Evolutionary conservation across 2,329 filamentous ascomycete genomes (phyloP), one percentile per base, ranked within the genome.

Genomic region (Verticillium longisporum): DNA sequence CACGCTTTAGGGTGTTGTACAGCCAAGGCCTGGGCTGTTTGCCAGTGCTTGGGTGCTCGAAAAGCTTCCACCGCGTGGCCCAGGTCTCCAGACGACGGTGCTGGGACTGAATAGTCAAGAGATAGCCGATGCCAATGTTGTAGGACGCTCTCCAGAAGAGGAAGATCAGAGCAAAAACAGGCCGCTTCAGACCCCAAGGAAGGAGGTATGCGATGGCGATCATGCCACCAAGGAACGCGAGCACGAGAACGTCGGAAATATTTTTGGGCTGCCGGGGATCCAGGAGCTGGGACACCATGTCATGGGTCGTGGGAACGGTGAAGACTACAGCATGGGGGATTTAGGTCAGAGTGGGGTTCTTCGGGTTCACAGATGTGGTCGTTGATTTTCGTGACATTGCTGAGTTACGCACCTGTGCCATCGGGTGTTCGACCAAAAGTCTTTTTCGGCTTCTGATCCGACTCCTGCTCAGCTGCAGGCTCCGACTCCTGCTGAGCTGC

Each of bases 231-330:
- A 99, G 82, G 62, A 97, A 89, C 56, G 82, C 82, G 61, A 99
- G 82, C 65, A 99, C 92, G 62, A 89, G 72, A 61, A 87, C 77
- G 75, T 99, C 95, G 63, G 92, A 95, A 50, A 96, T 74, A 73
- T 98, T 98, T 81, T 99, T 99, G 59, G 95, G 92, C 73, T 98
- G 90, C 67, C 90, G 90, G 58, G 95, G 95, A 69, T 96, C 95
- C 68, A 99, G 86, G 60, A 99, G 84, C 78, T 98, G 95, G 58
- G 94, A 96, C 68, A 99, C 94, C 95, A 99, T 98, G 78, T 99
- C 95, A 81, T 97, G 92, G 61, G 95, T 99, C 64, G 92, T 88
- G 56, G 95, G 95, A 60, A 99, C 95, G 62, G 92, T 89, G 73
- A 99, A 99, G 69, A 97, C 95, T 98, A 70, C 56, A 66, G 45